phyloP scores from a whole-genome alignment of 1,284 basidiomycete species.

The Leccinum huronense region DNA sequence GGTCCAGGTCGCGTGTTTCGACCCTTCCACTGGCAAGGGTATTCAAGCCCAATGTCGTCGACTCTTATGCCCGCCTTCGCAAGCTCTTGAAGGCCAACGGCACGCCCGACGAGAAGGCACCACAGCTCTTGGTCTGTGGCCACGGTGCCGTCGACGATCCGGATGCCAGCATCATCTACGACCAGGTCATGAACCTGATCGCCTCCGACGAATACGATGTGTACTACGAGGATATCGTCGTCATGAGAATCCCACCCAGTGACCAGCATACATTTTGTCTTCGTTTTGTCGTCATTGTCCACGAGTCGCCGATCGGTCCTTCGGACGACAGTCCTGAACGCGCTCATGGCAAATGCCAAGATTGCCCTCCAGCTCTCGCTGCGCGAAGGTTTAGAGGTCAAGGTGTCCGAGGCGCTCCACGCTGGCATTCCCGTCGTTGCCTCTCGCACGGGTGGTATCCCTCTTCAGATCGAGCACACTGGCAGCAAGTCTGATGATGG shows the following conservation, averaged over 20 bases:
- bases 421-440: conserved; percentile 81
- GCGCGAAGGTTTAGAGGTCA: conserved; percentile 90
- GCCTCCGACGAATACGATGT: conserved; percentile 50
- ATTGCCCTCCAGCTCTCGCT: conserved; percentile 77
- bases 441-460: conserved; percentile 81
- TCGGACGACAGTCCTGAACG: conserved; percentile 66
- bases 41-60: conserved; percentile 79
- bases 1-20: conserved; percentile 84
- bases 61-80: conserved; percentile 79
- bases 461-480: conserved; percentile 79
- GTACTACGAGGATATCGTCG: conserved; percentile 67
- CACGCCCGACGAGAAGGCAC: conserved; percentile 55
- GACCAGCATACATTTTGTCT: conserved; percentile 63
- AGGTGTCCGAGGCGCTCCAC: conserved; percentile 87
- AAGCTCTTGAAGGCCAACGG: conserved; percentile 51
- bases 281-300: neutral
- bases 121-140: conserved; percentile 81
- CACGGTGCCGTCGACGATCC: conserved; percentile 88
- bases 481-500: too few species aligned
- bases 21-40: conserved; percentile 71
- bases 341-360: conserved; percentile 72
- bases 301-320: conserved; percentile 4
- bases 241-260: conserved; percentile 77
- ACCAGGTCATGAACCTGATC: conserved; percentile 65
- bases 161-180: conserved; percentile 83